Base-by-base conservation (phyloP, 2,329 filamentous ascomycete species). In the Pseudonectria foliicola region DNA sequence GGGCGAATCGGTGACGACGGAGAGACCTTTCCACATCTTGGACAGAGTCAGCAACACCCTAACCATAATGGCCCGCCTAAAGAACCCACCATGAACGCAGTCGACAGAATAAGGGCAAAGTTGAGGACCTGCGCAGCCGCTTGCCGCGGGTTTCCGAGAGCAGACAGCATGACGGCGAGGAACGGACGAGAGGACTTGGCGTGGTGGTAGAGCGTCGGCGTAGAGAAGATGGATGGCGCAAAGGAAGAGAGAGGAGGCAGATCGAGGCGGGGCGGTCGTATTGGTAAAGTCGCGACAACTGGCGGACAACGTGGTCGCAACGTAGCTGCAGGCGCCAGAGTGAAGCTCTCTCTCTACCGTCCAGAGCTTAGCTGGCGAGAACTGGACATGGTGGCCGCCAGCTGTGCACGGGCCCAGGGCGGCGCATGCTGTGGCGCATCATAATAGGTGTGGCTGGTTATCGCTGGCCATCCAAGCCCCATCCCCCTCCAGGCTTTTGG, bases 51-150 rank as follows among this genome's bases (percentile, higher is more conserved):
- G 24, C 25, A 13, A n/a, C 12, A 11, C 12, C 10, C 25, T 27
- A 27, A 10, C 5, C 25, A 5, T 27, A 10, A 6, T 5, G 15
- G 15, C 15, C n/a, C 3, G 13, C 10, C 21, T 11, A 11, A 13
- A 25, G 11, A 25, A 45, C 68, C 42, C 51, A 77, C 79, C 88
- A 95, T 95, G 58, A 95, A 95, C 1, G 89, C 88, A 2, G 86
- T 92, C 8, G 83, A 88, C 33, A 95, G 76, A 43, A 95, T 86
- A 44, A 95, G 77, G 37, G 81, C 87, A 61, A 95, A 95, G 66
- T 93, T 94, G 56, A 95, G 77, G 48, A 90, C 63, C 70, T 94
- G 87, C 31, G 78, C 73, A 52, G 87, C 80, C 35, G 84, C 73
- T 60, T 93, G 86, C 61, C 88, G 82, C 46, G 85, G 82, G 61